A percentile compares a stretch with the other conserved stretches of the same genome.
Evolutionary conservation across 1,284 basidiomycete species (phyloP).

Genomic region (Leccinum pseudoinsigne): DNA sequence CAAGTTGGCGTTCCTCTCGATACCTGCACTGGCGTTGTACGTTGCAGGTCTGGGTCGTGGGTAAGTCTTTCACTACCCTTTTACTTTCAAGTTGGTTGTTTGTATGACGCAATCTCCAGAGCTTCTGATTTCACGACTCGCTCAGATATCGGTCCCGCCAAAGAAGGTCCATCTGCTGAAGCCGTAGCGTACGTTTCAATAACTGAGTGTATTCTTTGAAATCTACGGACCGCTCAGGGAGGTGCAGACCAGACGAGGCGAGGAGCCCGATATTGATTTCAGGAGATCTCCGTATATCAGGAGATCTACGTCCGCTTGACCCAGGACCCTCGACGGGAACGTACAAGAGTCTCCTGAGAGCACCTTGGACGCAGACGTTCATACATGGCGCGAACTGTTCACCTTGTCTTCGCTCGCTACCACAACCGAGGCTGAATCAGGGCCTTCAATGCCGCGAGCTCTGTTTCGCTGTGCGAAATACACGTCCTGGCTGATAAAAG

Average conservation of each 20-base stretch:
- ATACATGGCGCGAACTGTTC: conserved; percentile 32
- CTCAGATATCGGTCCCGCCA: conserved; percentile 97
- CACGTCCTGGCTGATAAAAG: no score
- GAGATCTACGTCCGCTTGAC: no score
- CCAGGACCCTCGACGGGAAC: conserved; percentile 6
- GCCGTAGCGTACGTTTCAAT: conserved; percentile 68
- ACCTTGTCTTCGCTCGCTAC: conserved; percentile 12
- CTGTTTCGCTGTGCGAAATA: no score
- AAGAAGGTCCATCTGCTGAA: conserved; percentile 91
- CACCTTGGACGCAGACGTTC: conserved; percentile 24
- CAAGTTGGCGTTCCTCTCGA: conserved; percentile 80
- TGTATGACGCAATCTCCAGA: conserved; percentile 40
- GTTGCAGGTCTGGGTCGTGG: conserved; percentile 97
- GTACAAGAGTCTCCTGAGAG: conserved; percentile 33
- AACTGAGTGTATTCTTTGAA: neutral
- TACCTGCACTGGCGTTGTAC: conserved; percentile 91
- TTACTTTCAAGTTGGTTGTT: neutral
- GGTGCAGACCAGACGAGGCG: conserved; percentile 80
- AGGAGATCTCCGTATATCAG: no score
- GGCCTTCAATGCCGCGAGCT: no score
- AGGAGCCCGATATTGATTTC: conserved; percentile 78
- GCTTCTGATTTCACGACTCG: conserved; percentile 98
- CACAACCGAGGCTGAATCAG: conserved; percentile 6
- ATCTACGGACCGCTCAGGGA: conserved; percentile 37
- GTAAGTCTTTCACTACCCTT: conserved; percentile 42